Percentiles rank a stretch among this genome's conserved stretches.
Evolutionary conservation across 352 stramenopile species (phyloP).

Genomic region (Phytophthora europaea): DNA sequence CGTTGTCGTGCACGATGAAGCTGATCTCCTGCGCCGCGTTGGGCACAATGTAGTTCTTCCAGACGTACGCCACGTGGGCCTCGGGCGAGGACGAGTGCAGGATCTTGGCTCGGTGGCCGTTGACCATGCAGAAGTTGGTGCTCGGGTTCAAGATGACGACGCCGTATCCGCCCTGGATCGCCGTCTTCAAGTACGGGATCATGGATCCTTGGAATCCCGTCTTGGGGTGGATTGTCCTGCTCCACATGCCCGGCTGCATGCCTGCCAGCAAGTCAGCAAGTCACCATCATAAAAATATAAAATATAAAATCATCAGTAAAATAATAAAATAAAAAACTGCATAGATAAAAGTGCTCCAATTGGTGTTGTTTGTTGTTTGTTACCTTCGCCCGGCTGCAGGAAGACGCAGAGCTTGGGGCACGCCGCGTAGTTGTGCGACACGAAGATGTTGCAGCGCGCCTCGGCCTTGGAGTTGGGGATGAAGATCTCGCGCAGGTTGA

Average conservation of each 20-base stretch:
- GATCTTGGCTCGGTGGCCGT: conserved; percentile 86
- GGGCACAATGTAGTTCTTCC: conserved; percentile 89
- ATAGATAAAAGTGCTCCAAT: neutral
- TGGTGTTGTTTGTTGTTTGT: neutral
- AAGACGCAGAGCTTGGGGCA: conserved; percentile 88
- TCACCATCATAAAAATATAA: neutral
- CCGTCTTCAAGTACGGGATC: conserved; percentile 90
- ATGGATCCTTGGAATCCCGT: conserved; percentile 89
- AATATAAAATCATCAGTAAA: neutral
- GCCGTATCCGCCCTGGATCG: conserved; percentile 85
- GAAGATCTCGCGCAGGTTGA: conserved; percentile 87
- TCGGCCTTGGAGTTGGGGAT: conserved; percentile 91
- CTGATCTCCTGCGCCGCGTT: conserved; percentile 87
- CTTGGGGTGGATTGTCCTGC: conserved; percentile 75
- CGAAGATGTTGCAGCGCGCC: conserved; percentile 89
- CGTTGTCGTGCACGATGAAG: conserved; percentile 83
- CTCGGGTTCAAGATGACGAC: conserved; percentile 88
- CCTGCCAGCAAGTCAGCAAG: conserved; percentile 23
- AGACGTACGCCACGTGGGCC: conserved; percentile 85
- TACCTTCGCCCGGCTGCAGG: conserved; percentile 72
- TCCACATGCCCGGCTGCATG: conserved; percentile 83
- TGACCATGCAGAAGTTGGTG: conserved; percentile 83
- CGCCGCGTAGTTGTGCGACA: conserved; percentile 82
- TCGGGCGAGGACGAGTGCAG: conserved; percentile 81
- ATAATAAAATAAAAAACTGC: neutral